Conservation (phyloP, 2,329 filamentous ascomycete genomes). For the Aspergillus fischeri region DNA sequence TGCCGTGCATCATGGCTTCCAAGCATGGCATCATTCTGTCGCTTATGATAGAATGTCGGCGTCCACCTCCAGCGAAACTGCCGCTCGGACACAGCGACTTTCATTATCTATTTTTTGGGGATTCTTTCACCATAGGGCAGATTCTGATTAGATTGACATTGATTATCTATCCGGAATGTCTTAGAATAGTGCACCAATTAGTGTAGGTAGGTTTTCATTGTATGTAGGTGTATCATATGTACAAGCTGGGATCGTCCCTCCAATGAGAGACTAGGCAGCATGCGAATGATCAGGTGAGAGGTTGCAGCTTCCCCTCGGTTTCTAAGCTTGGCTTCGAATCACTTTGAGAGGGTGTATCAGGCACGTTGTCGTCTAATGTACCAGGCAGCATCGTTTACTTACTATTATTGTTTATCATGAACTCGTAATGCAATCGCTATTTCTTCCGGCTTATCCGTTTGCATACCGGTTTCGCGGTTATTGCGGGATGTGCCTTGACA, state of each 20-base stretch:
- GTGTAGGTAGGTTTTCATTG: neutral
- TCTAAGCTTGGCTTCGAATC: neutral
- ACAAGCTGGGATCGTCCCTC: conserved; percentile 7
- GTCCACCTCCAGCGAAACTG: neutral
- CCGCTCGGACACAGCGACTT: neutral
- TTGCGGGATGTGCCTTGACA: conserved; percentile 8
- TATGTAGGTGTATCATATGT: neutral
- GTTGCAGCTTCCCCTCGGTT: neutral
- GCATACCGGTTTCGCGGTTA: conserved; percentile 15
- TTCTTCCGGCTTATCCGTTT: conserved; percentile 5
- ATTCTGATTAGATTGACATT: conserved; percentile 11
- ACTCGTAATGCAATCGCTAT: neutral
- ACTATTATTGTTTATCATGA: neutral
- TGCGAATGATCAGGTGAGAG: conserved; percentile 9
- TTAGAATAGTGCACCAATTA: conserved; percentile 4
- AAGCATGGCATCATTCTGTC: no score
- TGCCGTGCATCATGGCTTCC: neutral
- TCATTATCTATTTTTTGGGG: conserved; percentile 8
- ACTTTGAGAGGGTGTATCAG: neutral
- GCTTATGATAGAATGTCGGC: neutral
- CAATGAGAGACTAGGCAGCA: conserved; percentile 6
- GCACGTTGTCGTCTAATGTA: neutral
- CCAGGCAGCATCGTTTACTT: neutral
- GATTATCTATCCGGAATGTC: conserved; percentile 7
- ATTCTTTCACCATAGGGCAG: conserved; percentile 12